Conservation (phyloP, 176 grass and related monocot genomes). For the Cymbopogon citratus region DNA sequence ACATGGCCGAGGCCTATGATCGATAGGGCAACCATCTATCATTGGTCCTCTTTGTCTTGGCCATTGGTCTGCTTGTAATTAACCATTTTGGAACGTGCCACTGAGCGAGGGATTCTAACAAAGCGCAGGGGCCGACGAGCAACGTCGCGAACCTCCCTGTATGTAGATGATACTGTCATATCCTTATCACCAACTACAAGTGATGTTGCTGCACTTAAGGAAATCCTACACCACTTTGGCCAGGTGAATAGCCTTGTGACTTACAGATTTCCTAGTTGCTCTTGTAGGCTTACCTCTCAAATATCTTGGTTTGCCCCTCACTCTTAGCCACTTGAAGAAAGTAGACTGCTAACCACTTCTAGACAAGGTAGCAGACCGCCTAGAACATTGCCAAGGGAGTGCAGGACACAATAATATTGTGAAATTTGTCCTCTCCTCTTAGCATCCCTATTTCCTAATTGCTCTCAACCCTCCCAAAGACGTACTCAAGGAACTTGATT, state of each 20-base stretch:
- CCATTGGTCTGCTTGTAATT: not conserved
- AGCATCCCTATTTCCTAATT: too few relatives aligned
- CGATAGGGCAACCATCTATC: not conserved
- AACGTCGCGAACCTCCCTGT: not conserved
- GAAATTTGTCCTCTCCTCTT: too few relatives aligned
- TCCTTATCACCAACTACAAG: not conserved
- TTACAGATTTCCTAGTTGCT: not conserved
- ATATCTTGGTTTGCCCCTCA: not conserved
- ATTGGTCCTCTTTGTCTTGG: not conserved
- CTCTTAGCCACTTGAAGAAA: not conserved
- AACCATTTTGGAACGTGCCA: not conserved
- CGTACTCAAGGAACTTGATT: too few relatives aligned
- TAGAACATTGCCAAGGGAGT: not conserved
- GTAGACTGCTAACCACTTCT: not conserved
- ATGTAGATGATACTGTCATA: not conserved
- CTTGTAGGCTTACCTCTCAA: not conserved
- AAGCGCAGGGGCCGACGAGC: not conserved
- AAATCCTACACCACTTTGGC: not conserved
- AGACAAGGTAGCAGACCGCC: not conserved
- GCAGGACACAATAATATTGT: too few relatives aligned
- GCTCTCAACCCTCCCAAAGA: too few relatives aligned
- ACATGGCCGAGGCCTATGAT: too few relatives aligned
- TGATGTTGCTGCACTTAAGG: not conserved
- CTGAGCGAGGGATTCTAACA: not conserved
- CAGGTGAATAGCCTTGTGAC: not conserved